Conservation (phyloP, 371 early-diverging fungal species). For the Circinella minor region DNA sequence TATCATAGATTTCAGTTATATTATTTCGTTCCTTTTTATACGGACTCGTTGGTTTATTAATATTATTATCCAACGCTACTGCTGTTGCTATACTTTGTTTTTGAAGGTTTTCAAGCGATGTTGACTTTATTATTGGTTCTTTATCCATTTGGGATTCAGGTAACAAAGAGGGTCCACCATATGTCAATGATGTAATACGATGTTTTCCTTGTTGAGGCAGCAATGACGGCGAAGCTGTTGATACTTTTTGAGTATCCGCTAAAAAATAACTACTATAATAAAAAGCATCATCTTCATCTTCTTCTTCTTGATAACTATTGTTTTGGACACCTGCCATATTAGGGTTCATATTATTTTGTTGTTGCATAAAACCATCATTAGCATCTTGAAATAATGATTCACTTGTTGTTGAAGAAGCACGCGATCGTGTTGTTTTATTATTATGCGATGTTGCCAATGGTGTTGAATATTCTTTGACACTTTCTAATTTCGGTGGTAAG, state of each 20-base stretch:
- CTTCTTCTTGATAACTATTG: background rate
- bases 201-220: background rate
- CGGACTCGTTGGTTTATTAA: no score
- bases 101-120: background rate
- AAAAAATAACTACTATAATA: conserved; percentile 3
- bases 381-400: background rate
- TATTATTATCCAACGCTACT: background rate
- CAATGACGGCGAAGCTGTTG: background rate
- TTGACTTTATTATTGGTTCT: background rate
- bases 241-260: background rate
- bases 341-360: background rate
- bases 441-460: background rate
- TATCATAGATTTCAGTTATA: no score
- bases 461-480: conserved; percentile 5
- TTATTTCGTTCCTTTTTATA: no score
- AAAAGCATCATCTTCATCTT: conserved; percentile 1
- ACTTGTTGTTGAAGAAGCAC: conserved; percentile 1
- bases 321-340: background rate
- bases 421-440: background rate
- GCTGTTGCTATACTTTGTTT: background rate
- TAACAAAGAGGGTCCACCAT: background rate
- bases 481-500: background rate
- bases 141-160: background rate
- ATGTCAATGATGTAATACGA: conserved; percentile 2
- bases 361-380: background rate